Conservation (phyloP, 208 protist species). For the Crithidia acanthocephali region DNA sequence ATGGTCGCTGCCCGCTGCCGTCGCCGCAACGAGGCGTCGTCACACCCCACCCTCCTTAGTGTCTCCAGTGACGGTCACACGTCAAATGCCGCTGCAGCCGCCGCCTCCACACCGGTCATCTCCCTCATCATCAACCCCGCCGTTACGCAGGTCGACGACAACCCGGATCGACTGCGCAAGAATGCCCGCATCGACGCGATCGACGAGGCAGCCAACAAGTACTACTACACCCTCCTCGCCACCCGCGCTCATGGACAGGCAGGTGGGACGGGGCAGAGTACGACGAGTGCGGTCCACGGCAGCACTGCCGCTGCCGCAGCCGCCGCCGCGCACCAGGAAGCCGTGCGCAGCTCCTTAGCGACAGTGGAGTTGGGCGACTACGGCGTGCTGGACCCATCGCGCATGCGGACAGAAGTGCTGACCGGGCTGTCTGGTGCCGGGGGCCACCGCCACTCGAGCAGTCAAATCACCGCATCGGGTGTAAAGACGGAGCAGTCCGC, state of each 20-base stretch:
- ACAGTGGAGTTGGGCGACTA: constrained; percentile 32
- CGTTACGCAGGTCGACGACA: constrained; percentile 35
- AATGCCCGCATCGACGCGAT: constrained; percentile 75
- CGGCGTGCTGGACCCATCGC: constrained; percentile 37
- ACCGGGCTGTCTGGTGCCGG: background rate
- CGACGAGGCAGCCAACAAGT: constrained; percentile 46
- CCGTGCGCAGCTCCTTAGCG: constrained; percentile 19
- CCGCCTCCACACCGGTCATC: too few species aligned
- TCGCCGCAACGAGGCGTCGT: background rate
- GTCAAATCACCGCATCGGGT: background rate
- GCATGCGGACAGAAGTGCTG: constrained; percentile 10
- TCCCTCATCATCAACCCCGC: constrained; percentile 67
- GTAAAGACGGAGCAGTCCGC: background rate
- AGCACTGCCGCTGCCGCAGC: constrained; percentile 4
- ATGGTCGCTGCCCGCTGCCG: constrained; percentile 12
- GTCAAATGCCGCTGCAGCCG: background rate
- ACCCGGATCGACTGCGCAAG: constrained; percentile 56
- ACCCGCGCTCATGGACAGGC: constrained; percentile 13
- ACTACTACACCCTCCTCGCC: constrained; percentile 56
- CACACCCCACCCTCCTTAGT: too few species aligned
- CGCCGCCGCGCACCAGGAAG: constrained; percentile 30
- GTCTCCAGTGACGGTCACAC: too few species aligned
- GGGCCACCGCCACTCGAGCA: background rate
- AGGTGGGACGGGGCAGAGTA: too few species aligned
- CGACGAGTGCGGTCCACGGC: background rate